Conservation (phyloP, 169 alveolate genomes). For the Plasmodium coatneyi region DNA sequence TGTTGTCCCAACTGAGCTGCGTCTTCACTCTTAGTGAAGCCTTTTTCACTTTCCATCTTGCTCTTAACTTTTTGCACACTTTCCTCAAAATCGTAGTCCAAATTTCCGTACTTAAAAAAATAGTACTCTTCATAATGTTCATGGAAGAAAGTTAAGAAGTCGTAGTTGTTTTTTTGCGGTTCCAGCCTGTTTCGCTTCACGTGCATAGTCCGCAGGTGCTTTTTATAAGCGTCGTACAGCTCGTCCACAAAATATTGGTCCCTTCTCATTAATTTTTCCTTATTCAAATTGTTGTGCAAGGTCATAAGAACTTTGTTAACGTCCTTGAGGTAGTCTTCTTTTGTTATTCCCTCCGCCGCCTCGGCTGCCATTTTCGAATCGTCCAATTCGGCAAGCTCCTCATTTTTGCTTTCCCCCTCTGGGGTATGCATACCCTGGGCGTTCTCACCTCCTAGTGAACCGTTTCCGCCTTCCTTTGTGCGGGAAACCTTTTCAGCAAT, state of each 20-base stretch:
- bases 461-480: not conserved
- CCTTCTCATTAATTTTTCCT: conserved; percentile 51
- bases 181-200: conserved; percentile 48
- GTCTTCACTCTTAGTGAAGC: not conserved
- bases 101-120: conserved; percentile 55
- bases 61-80: conserved; percentile 5
- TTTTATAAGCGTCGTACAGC: conserved; percentile 65
- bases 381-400: not conserved
- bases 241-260: conserved; percentile 44
- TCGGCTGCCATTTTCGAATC: not conserved
- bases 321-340: conserved; percentile 25
- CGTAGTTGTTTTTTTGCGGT: conserved; percentile 72
- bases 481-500: conserved; percentile 12
- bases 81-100: conserved; percentile 50
- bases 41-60: conserved; percentile 1
- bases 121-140: conserved; percentile 55
- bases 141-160: conserved; percentile 72
- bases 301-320: conserved; percentile 69
- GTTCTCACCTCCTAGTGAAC: not conserved
- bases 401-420: not conserved
- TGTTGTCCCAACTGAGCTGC: not conserved
- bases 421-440: not conserved
- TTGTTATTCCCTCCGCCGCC: not conserved
- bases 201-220: conserved; percentile 49
- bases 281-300: conserved; percentile 46